Base-by-base conservation (phyloP, 495 filamentous ascomycete species). In the Penicillium verhagenii region DNA sequence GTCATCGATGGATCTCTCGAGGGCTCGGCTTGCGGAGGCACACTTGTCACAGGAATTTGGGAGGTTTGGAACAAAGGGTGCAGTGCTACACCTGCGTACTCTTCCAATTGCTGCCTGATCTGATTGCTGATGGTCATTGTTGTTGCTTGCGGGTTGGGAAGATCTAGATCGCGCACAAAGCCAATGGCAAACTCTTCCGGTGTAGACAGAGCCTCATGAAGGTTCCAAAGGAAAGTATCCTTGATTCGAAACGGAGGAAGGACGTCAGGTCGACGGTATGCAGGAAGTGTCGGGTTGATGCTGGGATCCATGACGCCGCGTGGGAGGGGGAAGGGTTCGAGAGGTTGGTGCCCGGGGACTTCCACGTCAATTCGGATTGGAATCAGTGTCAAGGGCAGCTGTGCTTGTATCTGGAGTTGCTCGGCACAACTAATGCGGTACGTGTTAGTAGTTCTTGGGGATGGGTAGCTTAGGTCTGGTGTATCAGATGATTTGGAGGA, bases 321-420 rank as follows among this genome's bases (percentile, higher is more conserved):
- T 10, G 88, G 86, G 46, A 85, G 58, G 20, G 88, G 85, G 55
- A 96, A 79, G 3, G 92, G 77, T 44, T 92, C 80, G 43, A 81
- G 69, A 33, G 94, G 89, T 31, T 84, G 79, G 75, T 89, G 92
- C 29, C 89, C 75, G 23, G 88, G 83, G 10, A 97, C 85, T 65
- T 99, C 93, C 58, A 98, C 79, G 63, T 98, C 94, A 63, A 99
- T 92, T 43, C 95, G 90, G 57, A 99, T 97, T 7, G 94, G 94
- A 47, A 99, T 92, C 21, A 97, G 80, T 3, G 90, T 94, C 21
- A 95, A 79, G 21, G 95, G 94, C 24, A 97, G 82, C 49, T 85
- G 81, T 20, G 90, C 85, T 71, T 96, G 94, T 13, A 90, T 87
- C 58, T 89, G 86, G 58, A 88, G 81, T 59, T 96, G 91, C 52